Base-by-base conservation (phyloP, 192 early-diverging fungal species). In the Rhizoclosmatium globosum region DNA sequence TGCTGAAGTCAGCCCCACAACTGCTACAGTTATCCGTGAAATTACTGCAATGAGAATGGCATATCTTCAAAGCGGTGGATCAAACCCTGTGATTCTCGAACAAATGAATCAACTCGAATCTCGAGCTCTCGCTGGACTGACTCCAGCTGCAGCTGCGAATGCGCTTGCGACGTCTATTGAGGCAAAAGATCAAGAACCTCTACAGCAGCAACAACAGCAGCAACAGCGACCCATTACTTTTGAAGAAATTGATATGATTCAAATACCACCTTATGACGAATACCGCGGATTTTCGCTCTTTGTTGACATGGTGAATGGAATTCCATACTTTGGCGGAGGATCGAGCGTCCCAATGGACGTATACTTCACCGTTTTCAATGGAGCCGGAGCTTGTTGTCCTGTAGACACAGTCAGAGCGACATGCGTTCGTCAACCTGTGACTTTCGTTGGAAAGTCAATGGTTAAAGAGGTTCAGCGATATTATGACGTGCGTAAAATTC, bases 331-430 rank as follows among this genome's bases (percentile, higher is more conserved):
- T 43, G 73, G 73, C 9, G 73, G 73, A 7, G 60, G 59, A 11
- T 11, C 42, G 13, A 43, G 15, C 21, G 45, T 64, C 9, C 11
- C 41, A 2, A 74, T 74, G 9, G 23, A 74, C 6, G 15, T 74
- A 43, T 74, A 46, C 23, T 45, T 44, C 60, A n/a, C 73, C 11
- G 73, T 64, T n/a, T 74, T 74, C n/a, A 48, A 74, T 64, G 73
- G 73, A 15, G 7, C 59, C 23, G 39, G 41, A 17, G 19, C 45
- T 1, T 17, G 17, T 11, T 58, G 42, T 64, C 73, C 73, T 6
- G 73, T 74, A 9, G 73, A 74, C 15, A 41, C 73, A n/a, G 73
- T 64, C 7, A 64, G 17, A n/a, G 73, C 73, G 7, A 64, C 31
- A 6, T 74, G 73, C 46, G 11, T 3, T 41, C 15, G 73, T 46